Base-by-base conservation (phyloP, 2,329 filamentous ascomycete genomes). In the Cryphonectria radicalis region DNA sequence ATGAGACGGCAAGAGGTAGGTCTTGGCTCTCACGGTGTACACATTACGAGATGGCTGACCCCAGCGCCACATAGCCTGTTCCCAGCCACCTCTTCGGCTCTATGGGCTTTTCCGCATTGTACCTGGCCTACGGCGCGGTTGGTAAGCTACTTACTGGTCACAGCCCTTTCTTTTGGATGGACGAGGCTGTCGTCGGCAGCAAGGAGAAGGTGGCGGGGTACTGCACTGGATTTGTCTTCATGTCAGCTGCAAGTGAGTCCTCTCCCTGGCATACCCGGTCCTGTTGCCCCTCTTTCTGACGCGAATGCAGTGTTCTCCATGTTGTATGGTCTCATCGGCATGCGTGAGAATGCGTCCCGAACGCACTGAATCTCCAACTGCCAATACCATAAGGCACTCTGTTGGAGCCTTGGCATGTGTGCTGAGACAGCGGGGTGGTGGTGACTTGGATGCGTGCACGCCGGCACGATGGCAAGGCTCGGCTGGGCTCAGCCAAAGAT, bases 161-260 rank as follows among this genome's bases (percentile, higher is more conserved):
- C 66, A 81, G 79, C 69, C 79, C 86, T 13, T 86, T 86, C 73
- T 87, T 86, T 78, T 88, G 86, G 82, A 79, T 88, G 67, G 84
- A 88, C 73, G 80, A 82, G 67, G 76, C 79, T 7, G 76, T 82
- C 68, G 81, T 85, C 73, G 82, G 82, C 63, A 81, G 81, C 40
- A 78, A 81, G 55, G 82, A 83, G 74, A 82, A 83, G 22, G 82
- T 86, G 28, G 78, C 82, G 55, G 80, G 81, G 7, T 84, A 84
- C 72, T 82, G 80, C 68, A 77, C 82, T 60, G 82, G 80, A 8
- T 88, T 88, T 71, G 76, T 87, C 28, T 73, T 79, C 1, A 74
- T 85, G 69, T 79, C 84, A 13, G 81, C 83, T 4, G 78, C 82
- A 69, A 80, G 86, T 88, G 77, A 82, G 85, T 80, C 4, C 3